Percentiles rank a stretch among this genome's conserved stretches.
Evolutionary conservation across 208 protist genomes (phyloP).

Genomic region (Acanthamoeba castellanii): DNA sequence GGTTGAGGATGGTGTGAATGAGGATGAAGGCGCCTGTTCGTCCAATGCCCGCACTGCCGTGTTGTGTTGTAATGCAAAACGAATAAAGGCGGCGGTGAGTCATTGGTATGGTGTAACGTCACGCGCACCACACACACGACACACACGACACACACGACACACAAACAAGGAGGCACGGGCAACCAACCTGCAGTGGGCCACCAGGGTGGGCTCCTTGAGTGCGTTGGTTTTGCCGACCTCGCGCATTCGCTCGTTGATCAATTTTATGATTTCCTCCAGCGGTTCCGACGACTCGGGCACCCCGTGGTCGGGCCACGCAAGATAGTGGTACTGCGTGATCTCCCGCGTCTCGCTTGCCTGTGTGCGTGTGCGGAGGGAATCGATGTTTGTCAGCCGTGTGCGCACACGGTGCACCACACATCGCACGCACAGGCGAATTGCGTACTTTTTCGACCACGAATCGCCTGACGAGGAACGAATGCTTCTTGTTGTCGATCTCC

Average conservation of each 20-base stretch:
- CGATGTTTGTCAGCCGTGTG: too few species aligned
- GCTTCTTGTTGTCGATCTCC: not conserved
- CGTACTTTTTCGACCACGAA: slow-evolving; percentile 6
- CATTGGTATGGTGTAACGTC: not conserved
- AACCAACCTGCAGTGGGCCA: slow-evolving; percentile 45
- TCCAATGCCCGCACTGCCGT: slow-evolving; percentile 45
- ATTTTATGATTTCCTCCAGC: slow-evolving; percentile 61
- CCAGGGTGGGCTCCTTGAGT: not conserved
- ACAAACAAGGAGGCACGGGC: not conserved
- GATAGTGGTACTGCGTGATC: slow-evolving; percentile 56
- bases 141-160: not conserved
- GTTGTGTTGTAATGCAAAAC: not conserved
- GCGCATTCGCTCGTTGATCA: not conserved
- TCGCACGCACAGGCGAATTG: too few species aligned
- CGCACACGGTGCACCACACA: not conserved
- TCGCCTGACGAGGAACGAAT: slow-evolving; percentile 25
- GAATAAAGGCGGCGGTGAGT: not conserved
- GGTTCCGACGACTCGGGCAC: slow-evolving; percentile 54
- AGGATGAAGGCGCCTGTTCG: slow-evolving; percentile 56
- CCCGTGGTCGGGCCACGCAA: slow-evolving; percentile 62
- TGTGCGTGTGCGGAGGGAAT: not conserved
- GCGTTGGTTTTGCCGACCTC: not conserved
- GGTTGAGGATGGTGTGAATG: slow-evolving; percentile 7
- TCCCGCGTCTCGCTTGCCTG: slow-evolving; percentile 29
- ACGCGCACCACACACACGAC: not conserved